Conservation (phyloP, 352 stramenopile species). For the Pythium plurisporium region DNA sequence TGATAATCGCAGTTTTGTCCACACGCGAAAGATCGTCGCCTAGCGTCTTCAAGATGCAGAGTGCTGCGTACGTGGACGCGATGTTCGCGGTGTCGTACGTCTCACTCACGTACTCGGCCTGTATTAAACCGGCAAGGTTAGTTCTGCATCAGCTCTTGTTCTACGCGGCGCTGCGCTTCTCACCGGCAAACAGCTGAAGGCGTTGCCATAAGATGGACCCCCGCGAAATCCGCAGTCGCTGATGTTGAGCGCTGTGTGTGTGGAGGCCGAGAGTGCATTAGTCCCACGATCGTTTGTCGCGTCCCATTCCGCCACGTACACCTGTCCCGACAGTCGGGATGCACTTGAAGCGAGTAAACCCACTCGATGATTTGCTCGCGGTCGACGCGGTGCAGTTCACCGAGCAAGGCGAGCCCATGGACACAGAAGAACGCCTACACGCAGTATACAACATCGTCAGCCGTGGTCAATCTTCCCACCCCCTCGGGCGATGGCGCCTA, state of each 20-base stretch:
- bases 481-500: conserved; percentile 23
- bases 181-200: conserved; percentile 41
- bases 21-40: conserved; percentile 77
- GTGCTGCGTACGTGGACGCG: conserved; percentile 76
- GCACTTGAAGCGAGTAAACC: conserved; percentile 82
- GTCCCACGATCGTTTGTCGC: too few relatives aligned
- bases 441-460: neutral
- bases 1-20: conserved; percentile 64
- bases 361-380: conserved; percentile 75
- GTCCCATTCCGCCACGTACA: conserved; percentile 23
- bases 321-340: conserved; percentile 55
- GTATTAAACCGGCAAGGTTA: too few relatives aligned
- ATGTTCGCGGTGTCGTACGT: conserved; percentile 84
- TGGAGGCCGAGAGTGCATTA: neutral
- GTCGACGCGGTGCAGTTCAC: conserved; percentile 68
- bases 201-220: conserved; percentile 57
- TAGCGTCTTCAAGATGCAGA: conserved; percentile 82
- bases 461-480: neutral
- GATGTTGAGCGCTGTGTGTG: conserved; percentile 46
- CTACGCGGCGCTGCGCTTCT: neutral
- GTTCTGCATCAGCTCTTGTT: too few relatives aligned
- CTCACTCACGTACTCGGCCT: conserved; percentile 59
- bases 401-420: conserved; percentile 76
- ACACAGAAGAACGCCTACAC: conserved; percentile 81
- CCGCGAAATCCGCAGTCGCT: conserved; percentile 75